Base-by-base conservation (phyloP, 73 alveolate genomes). In the Paramecium sexaurelia region DNA sequence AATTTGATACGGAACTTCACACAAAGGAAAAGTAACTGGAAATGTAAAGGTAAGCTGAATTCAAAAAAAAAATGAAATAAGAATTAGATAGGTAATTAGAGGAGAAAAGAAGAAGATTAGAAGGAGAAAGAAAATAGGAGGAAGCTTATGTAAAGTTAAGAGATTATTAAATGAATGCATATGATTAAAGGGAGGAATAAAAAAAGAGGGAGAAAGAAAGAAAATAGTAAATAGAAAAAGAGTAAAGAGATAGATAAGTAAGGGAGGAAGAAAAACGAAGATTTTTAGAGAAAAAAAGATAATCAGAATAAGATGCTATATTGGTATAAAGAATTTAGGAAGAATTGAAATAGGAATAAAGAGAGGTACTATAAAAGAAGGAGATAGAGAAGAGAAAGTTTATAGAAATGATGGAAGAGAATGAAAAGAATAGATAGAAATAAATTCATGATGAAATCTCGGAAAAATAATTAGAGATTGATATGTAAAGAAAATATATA, bases 161-260 rank as follows among this genome's bases (percentile, higher is more conserved):
- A 69, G 40, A 61, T 35, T 41, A 88, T 24, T 33, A 88, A 88
- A 45, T 88, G 43, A 24, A 88, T n/a, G 90, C 27, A 11, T 88
- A 88, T 88, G 91, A 88, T 69, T 24, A 88, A 24, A 55, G 94
- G 26, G 94, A 88, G 33, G 87, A 88, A 10, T 40, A 69, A 37
- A 88, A 88, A n/a, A 82, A 87, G 73, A 67, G 37, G 35, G 93
- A 87, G 55, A 67, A 37, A 47, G 66, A 87, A 37, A 82, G 91
- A 27, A 88, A 88, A 45, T 43, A 68, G 15, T 22, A 22, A 57
- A 24, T 41, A 9, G 94, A 88, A 41, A 87, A 88, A 87, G 88
- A 82, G 37, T 61, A 69, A 71, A 88, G 94, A 69, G 91, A 88
- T 88, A 69, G 75, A 69, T 88, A 88, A 82, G 94, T 88, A 19